Evolutionary conservation across 176 grass and related monocot species (phyloP).

Genomic region (Rhynchospora breviuscula): DNA sequence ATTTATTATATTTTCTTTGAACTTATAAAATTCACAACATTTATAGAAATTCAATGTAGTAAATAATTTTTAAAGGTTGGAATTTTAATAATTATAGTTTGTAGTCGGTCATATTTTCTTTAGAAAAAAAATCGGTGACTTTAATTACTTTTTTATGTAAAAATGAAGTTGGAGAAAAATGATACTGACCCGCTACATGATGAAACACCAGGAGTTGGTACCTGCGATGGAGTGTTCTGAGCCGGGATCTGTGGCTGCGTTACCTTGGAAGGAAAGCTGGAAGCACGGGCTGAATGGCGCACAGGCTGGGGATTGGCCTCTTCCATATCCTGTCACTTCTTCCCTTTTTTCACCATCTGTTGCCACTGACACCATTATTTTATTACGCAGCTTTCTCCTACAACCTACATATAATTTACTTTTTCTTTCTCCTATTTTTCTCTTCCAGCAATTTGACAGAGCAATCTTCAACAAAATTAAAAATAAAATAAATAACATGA

Average conservation of each 20-base stretch:
- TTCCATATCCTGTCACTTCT: slow-evolving; percentile 16
- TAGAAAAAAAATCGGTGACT: too few relatives aligned
- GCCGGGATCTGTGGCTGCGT: neutral
- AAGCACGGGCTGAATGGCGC: neutral
- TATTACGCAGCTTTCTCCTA: neutral
- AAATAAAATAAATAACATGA: neutral
- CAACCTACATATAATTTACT: neutral
- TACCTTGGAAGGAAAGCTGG: slow-evolving; percentile 5
- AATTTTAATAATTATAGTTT: too few relatives aligned
- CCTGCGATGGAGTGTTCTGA: neutral
- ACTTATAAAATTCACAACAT: too few relatives aligned
- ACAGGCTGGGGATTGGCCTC: slow-evolving; percentile 1
- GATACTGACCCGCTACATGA: neutral
- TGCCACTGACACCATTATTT: neutral
- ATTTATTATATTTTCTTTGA: too few relatives aligned
- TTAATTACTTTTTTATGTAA: too few relatives aligned
- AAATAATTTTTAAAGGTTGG: too few relatives aligned
- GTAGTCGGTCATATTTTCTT: too few relatives aligned
- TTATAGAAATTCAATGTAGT: too few relatives aligned
- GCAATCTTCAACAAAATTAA: neutral
- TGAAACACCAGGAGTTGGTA: neutral
- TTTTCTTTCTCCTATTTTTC: neutral
- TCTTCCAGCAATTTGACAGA: neutral
- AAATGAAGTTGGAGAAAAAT: neutral
- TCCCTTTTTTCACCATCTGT: neutral